These are phyloP conservation scores for Penicillium bialowiezense DNA, from an alignment of 495 filamentous ascomycete genomes.

Conservation along the genomic window DNA sequence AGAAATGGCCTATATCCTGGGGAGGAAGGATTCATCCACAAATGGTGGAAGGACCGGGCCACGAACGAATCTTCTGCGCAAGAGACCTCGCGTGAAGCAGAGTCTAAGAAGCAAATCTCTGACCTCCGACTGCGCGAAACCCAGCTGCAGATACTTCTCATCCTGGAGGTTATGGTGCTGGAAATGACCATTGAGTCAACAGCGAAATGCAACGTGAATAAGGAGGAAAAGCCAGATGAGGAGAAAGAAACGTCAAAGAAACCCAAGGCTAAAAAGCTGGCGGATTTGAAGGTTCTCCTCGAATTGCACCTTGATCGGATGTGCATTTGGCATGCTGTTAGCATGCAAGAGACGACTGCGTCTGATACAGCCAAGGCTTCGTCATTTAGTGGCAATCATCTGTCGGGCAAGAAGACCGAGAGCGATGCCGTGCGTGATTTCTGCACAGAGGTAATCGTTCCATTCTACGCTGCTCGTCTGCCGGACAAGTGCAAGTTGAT, in stretches of 20 bases:
- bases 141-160: slow-evolving; percentile 84
- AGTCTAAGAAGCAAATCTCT: slow-evolving; percentile 56
- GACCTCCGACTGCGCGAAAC: slow-evolving; percentile 74
- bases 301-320: slow-evolving; percentile 87
- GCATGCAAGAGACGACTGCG: slow-evolving; percentile 45
- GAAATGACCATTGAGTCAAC: slow-evolving; percentile 42
- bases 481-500: slow-evolving; percentile 77
- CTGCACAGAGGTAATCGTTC: slow-evolving; percentile 88
- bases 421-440: slow-evolving; percentile 69
- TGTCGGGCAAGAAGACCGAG: slow-evolving; percentile 43
- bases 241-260: slow-evolving; percentile 42
- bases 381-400: slow-evolving; percentile 25
- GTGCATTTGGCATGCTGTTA: slow-evolving; percentile 92
- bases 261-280: slow-evolving; percentile 46
- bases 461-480: slow-evolving; percentile 84
- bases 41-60: slow-evolving; percentile 70
- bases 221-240: slow-evolving; percentile 26
- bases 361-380: slow-evolving; percentile 31
- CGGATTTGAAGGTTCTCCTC: slow-evolving; percentile 62
- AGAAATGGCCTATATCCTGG: slow-evolving; percentile 74
- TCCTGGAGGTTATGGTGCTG: slow-evolving; percentile 82
- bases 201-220: slow-evolving; percentile 24
- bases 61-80: slow-evolving; percentile 32
- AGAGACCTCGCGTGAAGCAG: slow-evolving; percentile 49
- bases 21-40: slow-evolving; percentile 70